Conservation (phyloP, 2,329 filamentous ascomycete genomes). For the Sporothrix luriei region DNA sequence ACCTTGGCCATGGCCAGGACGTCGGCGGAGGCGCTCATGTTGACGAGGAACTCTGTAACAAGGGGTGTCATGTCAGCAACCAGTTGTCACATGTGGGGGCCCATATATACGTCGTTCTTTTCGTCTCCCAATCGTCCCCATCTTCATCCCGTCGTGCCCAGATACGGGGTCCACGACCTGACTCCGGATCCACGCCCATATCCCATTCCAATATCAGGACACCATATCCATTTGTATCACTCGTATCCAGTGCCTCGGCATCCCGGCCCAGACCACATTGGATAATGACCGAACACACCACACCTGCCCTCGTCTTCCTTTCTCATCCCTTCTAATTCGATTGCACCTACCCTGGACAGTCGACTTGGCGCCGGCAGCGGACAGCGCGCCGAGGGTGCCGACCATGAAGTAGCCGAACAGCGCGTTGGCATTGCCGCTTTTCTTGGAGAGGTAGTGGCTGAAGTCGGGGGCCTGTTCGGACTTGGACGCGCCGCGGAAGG, state of each 20-base stretch:
- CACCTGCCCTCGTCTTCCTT: neutral
- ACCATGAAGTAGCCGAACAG: conserved; percentile 99
- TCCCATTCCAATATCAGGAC: neutral
- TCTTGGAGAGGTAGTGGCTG: conserved; percentile 78
- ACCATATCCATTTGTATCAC: neutral
- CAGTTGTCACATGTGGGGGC: neutral
- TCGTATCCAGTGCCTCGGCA: neutral
- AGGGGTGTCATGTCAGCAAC: neutral
- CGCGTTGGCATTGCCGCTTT: conserved; percentile 71
- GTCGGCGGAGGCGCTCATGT: conserved; percentile 99
- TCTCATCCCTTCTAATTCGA: neutral
- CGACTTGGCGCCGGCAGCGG: conserved; percentile 92
- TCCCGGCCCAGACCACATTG: neutral
- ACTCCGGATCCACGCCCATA: neutral
- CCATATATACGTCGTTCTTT: too few species aligned
- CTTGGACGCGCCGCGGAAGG: conserved; percentile 63
- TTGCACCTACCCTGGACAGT: conserved; percentile 87
- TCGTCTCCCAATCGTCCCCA: neutral
- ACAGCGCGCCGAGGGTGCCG: conserved; percentile 87
- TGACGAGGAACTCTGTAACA: conserved; percentile 89
- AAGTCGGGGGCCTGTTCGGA: conserved; percentile 82
- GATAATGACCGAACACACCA: neutral
- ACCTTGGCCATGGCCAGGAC: conserved; percentile 99
- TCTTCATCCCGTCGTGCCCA: neutral
- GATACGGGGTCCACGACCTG: too few species aligned